Evolutionary conservation across 371 early-diverging fungal species (phyloP).

Genomic region (Coelomomyces lativittatus): DNA sequence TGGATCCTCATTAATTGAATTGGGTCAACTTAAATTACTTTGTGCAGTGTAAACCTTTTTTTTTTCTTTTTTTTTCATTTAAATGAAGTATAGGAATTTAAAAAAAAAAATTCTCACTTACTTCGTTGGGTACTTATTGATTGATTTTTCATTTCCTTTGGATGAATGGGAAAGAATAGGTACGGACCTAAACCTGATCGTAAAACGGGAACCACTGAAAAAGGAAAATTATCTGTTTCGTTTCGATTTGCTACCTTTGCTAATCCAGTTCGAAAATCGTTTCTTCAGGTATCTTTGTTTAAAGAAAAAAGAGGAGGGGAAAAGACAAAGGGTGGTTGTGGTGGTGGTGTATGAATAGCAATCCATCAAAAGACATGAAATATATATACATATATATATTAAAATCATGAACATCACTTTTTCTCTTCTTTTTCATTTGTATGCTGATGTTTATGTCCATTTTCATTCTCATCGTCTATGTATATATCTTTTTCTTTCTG

Average conservation of each 20-base stretch:
- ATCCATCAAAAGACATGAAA: neutral
- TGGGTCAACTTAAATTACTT: slow-evolving; percentile 62
- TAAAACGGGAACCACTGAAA: slow-evolving; percentile 10
- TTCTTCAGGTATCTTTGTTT: no score
- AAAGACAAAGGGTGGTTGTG: slow-evolving; percentile 10
- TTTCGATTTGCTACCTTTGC: slow-evolving; percentile 78
- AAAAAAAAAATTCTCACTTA: neutral
- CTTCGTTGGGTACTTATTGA: neutral
- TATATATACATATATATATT: neutral
- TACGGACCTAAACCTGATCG: slow-evolving; percentile 53
- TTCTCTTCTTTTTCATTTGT: neutral
- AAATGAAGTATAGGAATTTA: neutral
- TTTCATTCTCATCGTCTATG: neutral
- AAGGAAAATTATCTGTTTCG: slow-evolving; percentile 58
- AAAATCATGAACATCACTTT: neutral
- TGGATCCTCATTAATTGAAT: slow-evolving; percentile 77
- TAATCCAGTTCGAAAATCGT: slow-evolving; percentile 44
- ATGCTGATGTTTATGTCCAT: neutral
- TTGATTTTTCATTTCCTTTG: neutral
- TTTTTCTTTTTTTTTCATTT: neutral
- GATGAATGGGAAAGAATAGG: slow-evolving; percentile 9
- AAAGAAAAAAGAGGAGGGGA: no score
- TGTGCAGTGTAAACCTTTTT: slow-evolving; percentile 62
- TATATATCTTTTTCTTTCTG: neutral
- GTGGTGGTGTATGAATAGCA: no score